Percentiles rank a stretch among this genome's conserved stretches.
These are phyloP conservation scores for Lagerstroemia speciosa DNA, from an alignment of 345 rosid species.

Conservation along the genomic window DNA sequence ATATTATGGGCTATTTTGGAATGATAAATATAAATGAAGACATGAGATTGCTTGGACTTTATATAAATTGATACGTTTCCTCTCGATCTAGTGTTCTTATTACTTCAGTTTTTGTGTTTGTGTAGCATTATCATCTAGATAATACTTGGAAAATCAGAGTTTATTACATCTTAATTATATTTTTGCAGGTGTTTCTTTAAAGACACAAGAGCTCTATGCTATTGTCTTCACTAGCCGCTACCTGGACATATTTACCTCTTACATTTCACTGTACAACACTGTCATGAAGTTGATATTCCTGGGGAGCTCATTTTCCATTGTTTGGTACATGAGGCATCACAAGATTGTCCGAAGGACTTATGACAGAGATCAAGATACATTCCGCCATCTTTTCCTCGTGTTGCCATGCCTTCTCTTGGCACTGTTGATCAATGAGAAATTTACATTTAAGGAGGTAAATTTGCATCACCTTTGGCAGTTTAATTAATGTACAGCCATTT, in stretches of 20 bases:
- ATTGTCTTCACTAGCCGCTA: constrained; percentile 65
- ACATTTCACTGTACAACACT: constrained; percentile 59
- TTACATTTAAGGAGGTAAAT: constrained; percentile 61
- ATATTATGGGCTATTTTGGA: not conserved
- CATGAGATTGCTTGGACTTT: too few species aligned
- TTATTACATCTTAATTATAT: not conserved
- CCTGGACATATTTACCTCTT: constrained; percentile 71
- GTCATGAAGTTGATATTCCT: constrained; percentile 70
- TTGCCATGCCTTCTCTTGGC: constrained; percentile 68
- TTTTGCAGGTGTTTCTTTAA: constrained; percentile 63
- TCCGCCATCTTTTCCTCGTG: constrained; percentile 50
- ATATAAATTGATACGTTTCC: too few species aligned
- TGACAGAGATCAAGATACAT: constrained; percentile 66
- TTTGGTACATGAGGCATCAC: constrained; percentile 77
- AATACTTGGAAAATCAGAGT: not conserved
- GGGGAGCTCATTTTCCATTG: constrained; percentile 71
- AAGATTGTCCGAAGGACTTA: constrained; percentile 66
- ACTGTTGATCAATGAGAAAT: constrained; percentile 54
- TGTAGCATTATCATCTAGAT: too few species aligned
- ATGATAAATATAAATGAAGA: too few species aligned
- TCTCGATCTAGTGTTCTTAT: too few species aligned
- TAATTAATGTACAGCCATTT: not conserved
- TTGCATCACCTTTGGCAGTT: not conserved
- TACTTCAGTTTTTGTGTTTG: too few species aligned
- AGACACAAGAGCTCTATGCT: constrained; percentile 81